These are phyloP conservation scores for Vigna mungo DNA, from an alignment of 306 rosid genomes.

Conservation along the genomic window DNA sequence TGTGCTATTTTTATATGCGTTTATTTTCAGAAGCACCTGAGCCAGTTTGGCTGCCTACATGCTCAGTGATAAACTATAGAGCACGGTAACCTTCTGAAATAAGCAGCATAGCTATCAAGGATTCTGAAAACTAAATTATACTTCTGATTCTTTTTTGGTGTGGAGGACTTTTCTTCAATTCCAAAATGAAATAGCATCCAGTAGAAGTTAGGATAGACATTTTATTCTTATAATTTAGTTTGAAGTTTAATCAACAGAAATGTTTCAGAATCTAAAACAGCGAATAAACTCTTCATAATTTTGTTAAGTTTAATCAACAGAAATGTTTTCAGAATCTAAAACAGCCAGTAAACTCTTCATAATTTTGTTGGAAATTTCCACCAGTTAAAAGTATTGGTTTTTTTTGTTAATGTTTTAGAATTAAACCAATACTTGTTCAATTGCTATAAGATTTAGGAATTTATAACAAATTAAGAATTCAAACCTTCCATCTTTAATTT, in stretches of 20 bases:
- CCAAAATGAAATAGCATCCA: slow-evolving; percentile 27
- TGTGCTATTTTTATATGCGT: slow-evolving; percentile 24
- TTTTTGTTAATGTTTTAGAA: slow-evolving; percentile 5
- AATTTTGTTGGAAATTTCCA: slow-evolving; percentile 8
- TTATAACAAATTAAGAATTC: slow-evolving; percentile 20
- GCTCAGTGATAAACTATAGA: slow-evolving; percentile 5
- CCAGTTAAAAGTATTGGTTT: slow-evolving; percentile 24
- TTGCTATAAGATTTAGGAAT: slow-evolving; percentile 21
- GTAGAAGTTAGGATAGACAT: slow-evolving; percentile 1
- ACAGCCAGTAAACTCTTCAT: slow-evolving; percentile 16
- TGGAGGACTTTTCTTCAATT: slow-evolving; percentile 24
- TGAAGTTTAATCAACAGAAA: too few relatives aligned
- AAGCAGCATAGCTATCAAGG: not conserved
- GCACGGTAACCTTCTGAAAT: not conserved
- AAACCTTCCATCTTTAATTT: slow-evolving; percentile 38
- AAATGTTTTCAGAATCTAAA: slow-evolving; percentile 5
- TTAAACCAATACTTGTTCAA: slow-evolving; percentile 7
- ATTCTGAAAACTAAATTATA: not conserved
- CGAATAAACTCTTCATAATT: slow-evolving; percentile 4
- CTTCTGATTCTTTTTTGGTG: slow-evolving; percentile 6
- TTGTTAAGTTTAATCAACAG: too few relatives aligned
- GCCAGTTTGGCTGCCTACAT: not conserved
- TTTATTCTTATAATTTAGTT: slow-evolving; percentile 20
- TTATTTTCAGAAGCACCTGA: slow-evolving; percentile 25
- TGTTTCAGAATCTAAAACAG: slow-evolving; percentile 17